A percentile compares a stretch with the other conserved stretches of the same genome.
phyloP scores from a whole-genome alignment of 2,329 filamentous ascomycete genomes.

The Verticillium nonalfalfae region DNA sequence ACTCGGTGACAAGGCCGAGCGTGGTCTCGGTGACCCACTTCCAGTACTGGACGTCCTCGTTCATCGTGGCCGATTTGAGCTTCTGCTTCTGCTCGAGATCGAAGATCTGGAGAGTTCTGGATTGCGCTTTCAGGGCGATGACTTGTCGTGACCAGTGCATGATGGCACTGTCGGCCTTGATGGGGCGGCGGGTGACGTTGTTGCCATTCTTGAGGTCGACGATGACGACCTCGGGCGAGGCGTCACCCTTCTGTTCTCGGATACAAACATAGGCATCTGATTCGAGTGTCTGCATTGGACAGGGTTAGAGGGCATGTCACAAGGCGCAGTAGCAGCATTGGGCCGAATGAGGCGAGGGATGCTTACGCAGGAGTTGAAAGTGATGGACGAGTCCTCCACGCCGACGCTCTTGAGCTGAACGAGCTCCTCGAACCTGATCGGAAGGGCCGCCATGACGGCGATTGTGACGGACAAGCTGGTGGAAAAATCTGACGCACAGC shows the following conservation, averaged over 20 bases:
- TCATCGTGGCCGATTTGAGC: conserved; percentile 94
- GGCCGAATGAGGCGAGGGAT: background rate
- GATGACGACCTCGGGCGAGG: conserved; percentile 92
- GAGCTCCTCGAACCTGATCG: conserved; percentile 91
- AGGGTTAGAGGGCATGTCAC: conserved; percentile 59
- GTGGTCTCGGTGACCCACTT: conserved; percentile 94
- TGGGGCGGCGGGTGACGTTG: conserved; percentile 88
- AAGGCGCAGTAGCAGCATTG: background rate
- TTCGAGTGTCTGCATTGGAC: conserved; percentile 86
- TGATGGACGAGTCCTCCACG: conserved; percentile 50
- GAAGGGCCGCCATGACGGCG: conserved; percentile 59
- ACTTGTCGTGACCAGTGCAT: conserved; percentile 98
- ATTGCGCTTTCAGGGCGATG: conserved; percentile 93
- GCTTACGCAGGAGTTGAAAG: conserved; percentile 75
- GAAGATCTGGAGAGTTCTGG: conserved; percentile 94
- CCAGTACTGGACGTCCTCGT: conserved; percentile 97
- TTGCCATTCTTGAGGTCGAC: conserved; percentile 96
- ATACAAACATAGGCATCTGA: conserved; percentile 96
- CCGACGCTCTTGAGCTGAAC: conserved; percentile 56
- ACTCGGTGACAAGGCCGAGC: conserved; percentile 85
- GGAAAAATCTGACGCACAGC: conserved; percentile 3
- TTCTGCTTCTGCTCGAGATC: conserved; percentile 90
- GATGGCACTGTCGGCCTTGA: conserved; percentile 99
- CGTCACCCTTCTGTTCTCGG: conserved; percentile 84
- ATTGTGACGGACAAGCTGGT: conserved; percentile 6